phyloP scores from a whole-genome alignment of 768 basidiomycete genomes.

The Boletellus emodensis region DNA sequence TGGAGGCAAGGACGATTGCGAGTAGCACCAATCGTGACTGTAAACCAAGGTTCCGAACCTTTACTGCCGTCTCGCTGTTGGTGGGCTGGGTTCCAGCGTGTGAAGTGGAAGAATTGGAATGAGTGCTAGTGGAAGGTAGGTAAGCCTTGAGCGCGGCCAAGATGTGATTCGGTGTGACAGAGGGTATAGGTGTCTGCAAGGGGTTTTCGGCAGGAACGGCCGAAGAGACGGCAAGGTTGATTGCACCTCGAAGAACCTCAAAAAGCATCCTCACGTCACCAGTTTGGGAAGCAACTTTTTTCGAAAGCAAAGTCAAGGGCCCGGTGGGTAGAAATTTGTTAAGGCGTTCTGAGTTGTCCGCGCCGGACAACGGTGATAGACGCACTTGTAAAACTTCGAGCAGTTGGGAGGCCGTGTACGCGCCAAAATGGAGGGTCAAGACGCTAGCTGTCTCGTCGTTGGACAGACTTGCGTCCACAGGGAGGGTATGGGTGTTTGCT shows the following conservation, averaged over 20 bases:
- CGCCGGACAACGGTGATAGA: constrained; percentile 47
- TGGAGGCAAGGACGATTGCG: constrained; percentile 57
- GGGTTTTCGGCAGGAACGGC: constrained; percentile 17
- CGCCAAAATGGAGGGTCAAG: constrained; percentile 72
- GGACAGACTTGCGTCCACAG: constrained; percentile 45
- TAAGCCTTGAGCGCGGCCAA: constrained; percentile 73
- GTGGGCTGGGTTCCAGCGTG: constrained; percentile 20
- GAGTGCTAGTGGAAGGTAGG: constrained; percentile 38
- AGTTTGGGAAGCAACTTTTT: constrained; percentile 76
- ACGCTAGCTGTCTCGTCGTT: constrained; percentile 38
- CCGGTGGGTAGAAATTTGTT: constrained; percentile 60
- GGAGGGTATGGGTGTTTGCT: constrained; percentile 85
- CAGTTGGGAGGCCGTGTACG: constrained; percentile 72
- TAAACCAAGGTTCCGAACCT: constrained; percentile 65
- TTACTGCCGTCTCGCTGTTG: constrained; percentile 61
- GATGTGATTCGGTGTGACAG: constrained; percentile 64
- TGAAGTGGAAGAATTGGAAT: constrained; percentile 10
- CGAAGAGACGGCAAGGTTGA: constrained; percentile 57
- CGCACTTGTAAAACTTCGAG: constrained; percentile 65
- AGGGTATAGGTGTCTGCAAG: constrained; percentile 34
- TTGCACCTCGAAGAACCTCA: constrained; percentile 75
- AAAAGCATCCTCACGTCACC: constrained; percentile 81
- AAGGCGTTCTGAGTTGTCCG: constrained; percentile 26
- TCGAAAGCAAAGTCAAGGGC: constrained; percentile 66
- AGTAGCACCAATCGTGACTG: constrained; percentile 72